Conservation (phyloP, 2,329 filamentous ascomycete species). For the Pyrenochaeta sp. region DNA sequence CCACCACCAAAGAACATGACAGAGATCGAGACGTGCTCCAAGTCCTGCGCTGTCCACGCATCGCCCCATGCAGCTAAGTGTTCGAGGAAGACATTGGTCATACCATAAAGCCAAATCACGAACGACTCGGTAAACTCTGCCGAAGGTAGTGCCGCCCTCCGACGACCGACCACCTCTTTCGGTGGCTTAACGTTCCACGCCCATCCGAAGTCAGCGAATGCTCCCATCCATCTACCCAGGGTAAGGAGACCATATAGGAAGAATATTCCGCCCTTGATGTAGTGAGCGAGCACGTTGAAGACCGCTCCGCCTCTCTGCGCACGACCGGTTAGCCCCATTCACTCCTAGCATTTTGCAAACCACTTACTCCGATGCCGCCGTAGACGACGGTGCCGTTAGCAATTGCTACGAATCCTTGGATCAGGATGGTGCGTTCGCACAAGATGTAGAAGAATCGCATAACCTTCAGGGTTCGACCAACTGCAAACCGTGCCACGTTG, state of each 20-base stretch:
- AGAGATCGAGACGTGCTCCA: conserved; percentile 93
- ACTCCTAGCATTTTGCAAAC: conserved; percentile 22
- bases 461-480: conserved; percentile 64
- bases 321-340: conserved; percentile 9
- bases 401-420: conserved; percentile 78
- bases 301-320: conserved; percentile 70
- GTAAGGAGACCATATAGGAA: conserved; percentile 91
- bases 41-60: conserved; percentile 78
- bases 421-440: conserved; percentile 78
- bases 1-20: conserved; percentile 94
- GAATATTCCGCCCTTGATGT: conserved; percentile 93
- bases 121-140: conserved; percentile 91
- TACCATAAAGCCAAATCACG: conserved; percentile 88
- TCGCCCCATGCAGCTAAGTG: conserved; percentile 78
- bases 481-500: conserved; percentile 63
- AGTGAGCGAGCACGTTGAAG: conserved; percentile 90
- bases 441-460: conserved; percentile 70
- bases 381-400: conserved; percentile 78
- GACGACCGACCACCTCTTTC: conserved; percentile 64
- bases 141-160: conserved; percentile 70
- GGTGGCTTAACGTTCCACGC: conserved; percentile 87
- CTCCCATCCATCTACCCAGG: conserved; percentile 87
- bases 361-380: conserved; percentile 82
- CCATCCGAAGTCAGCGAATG: conserved; percentile 91
- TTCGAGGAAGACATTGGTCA: conserved; percentile 91